Base-by-base conservation (phyloP, 1,139 yeast species). In the Wickerhamomyces sp. region DNA sequence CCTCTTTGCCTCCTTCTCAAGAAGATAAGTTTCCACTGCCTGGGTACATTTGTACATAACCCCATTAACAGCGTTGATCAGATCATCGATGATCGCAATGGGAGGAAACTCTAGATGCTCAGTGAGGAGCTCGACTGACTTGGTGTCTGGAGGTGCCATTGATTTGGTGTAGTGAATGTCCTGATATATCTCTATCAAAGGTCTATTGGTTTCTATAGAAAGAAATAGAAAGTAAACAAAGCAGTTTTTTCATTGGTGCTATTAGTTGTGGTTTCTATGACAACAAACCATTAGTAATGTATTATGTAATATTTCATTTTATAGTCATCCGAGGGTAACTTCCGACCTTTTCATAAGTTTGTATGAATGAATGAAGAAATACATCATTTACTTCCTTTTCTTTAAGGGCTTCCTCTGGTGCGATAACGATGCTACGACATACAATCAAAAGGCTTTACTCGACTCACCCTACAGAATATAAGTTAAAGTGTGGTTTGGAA, bases 81-180 rank as follows among this genome's bases (percentile, higher is more conserved):
- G 84, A 59, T 90, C 96, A 60, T 91, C 97, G 8, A 91, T 77
- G 27, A 90, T 69, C 1, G 93, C 80, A n/a, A 90, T 75, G 0
- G 97, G 96, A 9, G 95, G 88, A 59, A 79, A 88, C 32, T 89
- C 96, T 40, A 91, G 68, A 61, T 89, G 96, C 62, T 90, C 97
- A 0, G 96, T 87, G 45, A 91, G 69, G 34, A 86, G 65, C 39
- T 82, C 76, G 23, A 82, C 76, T 27, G 78, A 68, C 40, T 72
- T 65, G 56, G 67, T 63, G 44, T 72, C 76, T 8, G 75, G 73
- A 2, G 67, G 65, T 4, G 69, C 56, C 72, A 68, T 68, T 11
- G 10, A 10, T 29, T 29, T 2, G 10, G 13, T 29, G 13, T 11
- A 10, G 31, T 29, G 10, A 11, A 18, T 5, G 23, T 18, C 23